Conservation (phyloP, 345 rosid genomes). For the Gynandropsis gynandra region DNA sequence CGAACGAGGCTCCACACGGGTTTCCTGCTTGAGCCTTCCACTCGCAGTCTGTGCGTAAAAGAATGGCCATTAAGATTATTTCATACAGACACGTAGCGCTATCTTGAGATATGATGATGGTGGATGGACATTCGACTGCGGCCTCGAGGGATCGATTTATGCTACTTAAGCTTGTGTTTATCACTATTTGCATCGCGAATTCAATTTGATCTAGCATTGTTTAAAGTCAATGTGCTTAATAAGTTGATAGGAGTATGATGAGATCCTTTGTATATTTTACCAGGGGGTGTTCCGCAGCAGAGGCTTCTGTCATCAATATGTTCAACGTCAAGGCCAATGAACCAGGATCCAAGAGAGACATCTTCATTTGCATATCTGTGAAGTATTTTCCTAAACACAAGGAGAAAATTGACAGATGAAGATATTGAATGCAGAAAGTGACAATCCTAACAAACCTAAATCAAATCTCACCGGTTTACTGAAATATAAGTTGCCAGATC, state of each 20-base stretch:
- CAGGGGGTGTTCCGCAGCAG: constrained; percentile 85
- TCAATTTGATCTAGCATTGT: no score
- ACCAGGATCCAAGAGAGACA: constrained; percentile 82
- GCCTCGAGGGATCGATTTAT: no score
- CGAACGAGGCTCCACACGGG: constrained; percentile 77
- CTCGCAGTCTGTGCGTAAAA: constrained; percentile 45
- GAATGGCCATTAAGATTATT: background rate
- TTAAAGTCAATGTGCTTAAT: background rate
- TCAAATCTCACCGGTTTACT: constrained; percentile 42
- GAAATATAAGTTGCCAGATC: constrained; percentile 89
- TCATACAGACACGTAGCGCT: no score
- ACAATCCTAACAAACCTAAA: constrained; percentile 6
- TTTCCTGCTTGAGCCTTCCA: constrained; percentile 74
- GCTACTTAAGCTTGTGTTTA: no score
- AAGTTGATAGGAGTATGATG: background rate
- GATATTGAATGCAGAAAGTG: background rate
- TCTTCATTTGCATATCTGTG: constrained; percentile 91
- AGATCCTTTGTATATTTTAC: constrained; percentile 27
- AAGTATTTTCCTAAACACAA: constrained; percentile 46
- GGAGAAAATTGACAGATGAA: background rate
- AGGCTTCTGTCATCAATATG: constrained; percentile 72
- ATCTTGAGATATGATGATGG: no score
- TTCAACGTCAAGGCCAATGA: constrained; percentile 81
- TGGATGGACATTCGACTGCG: no score
- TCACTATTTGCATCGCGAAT: no score